Conservation (phyloP, 352 stramenopile genomes). For the Phytopythium aichiense region DNA sequence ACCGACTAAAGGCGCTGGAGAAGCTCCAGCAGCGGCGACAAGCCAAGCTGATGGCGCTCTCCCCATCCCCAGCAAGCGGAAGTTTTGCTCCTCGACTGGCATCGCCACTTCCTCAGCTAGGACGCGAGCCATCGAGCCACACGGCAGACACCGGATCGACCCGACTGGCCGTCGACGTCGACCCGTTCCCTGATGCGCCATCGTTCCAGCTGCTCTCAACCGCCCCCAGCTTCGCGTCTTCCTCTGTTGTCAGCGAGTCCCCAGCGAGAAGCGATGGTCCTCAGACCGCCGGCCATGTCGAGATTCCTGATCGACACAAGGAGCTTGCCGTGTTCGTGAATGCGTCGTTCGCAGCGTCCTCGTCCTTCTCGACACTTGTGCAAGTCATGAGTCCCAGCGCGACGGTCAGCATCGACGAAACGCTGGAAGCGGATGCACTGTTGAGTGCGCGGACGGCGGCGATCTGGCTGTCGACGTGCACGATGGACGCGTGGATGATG, state of each 20-base stretch:
- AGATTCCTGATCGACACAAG: background rate
- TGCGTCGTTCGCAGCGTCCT: conserved; percentile 23
- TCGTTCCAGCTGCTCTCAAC: conserved; percentile 16
- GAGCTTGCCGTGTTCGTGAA: conserved; percentile 28
- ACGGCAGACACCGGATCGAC: background rate
- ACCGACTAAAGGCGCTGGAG: conserved; percentile 51
- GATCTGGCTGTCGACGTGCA: conserved; percentile 15
- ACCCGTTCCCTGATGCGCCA: conserved; percentile 2
- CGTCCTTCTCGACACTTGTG: conserved; percentile 19
- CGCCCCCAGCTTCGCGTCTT: background rate
- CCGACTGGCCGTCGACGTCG: background rate
- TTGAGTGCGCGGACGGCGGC: conserved; percentile 35
- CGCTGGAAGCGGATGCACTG: conserved; percentile 42
- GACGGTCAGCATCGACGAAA: conserved; percentile 31
- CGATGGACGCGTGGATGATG: conserved; percentile 19
- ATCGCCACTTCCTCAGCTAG: background rate
- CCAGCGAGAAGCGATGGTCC: background rate
- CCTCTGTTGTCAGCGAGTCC: background rate
- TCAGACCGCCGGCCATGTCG: background rate
- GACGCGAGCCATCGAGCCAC: background rate
- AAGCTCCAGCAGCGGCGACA: conserved; percentile 46
- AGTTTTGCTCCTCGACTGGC: background rate
- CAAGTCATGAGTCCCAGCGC: conserved; percentile 10
- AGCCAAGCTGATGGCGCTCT: conserved; percentile 9
- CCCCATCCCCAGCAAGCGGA: background rate